Evolutionary conservation across 352 stramenopile genomes (phyloP).

Genomic region (Peronospora farinosa): DNA sequence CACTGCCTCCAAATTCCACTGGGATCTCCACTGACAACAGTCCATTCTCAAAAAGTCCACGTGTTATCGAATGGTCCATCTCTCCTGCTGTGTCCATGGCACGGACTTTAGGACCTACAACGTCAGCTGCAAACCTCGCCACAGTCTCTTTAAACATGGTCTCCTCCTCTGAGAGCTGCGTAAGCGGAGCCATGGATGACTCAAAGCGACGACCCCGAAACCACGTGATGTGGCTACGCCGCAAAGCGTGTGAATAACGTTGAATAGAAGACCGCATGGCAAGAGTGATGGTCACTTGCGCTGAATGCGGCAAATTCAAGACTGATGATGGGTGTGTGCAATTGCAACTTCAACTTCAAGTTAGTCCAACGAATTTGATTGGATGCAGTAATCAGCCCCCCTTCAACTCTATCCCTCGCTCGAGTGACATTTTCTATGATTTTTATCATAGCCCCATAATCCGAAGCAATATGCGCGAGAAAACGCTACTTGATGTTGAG

Average conservation of each 20-base stretch:
- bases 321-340: constrained; percentile 5
- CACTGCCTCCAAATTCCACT: constrained; percentile 87
- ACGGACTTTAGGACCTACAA: constrained; percentile 83
- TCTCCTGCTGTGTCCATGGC: constrained; percentile 90
- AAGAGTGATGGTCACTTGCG: constrained; percentile 5
- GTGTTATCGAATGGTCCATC: constrained; percentile 88
- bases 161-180: constrained; percentile 58
- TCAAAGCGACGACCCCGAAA: constrained; percentile 8
- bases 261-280: constrained; percentile 1
- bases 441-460: too few relatives aligned
- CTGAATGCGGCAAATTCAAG: constrained; percentile 11
- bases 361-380: constrained; percentile 19
- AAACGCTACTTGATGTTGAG: constrained; percentile 31
- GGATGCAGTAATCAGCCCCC: constrained; percentile 10
- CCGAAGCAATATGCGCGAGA: constrained; percentile 17
- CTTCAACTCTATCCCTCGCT: neutral
- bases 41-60: constrained; percentile 89
- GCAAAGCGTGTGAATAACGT: constrained; percentile 1
- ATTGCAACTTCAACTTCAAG: constrained; percentile 1
- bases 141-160: constrained; percentile 72
- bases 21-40: constrained; percentile 96
- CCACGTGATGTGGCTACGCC: neutral
- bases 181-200: constrained; percentile 39
- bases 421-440: neutral
- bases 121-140: constrained; percentile 77